Conservation (phyloP, 768 basidiomycete species). For the Lentinula guzmanii region DNA sequence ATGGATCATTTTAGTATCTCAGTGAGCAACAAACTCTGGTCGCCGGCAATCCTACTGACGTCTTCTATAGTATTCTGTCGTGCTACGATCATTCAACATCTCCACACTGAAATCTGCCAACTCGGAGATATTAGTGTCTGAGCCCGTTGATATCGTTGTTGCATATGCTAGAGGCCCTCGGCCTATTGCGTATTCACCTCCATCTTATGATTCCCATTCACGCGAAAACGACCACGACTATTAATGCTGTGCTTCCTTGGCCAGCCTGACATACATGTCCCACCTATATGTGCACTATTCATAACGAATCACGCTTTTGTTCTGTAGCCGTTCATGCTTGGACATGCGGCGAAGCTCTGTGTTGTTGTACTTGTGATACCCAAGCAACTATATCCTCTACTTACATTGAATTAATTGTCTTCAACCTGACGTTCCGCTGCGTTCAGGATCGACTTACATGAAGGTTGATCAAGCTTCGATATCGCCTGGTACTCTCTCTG, state of each 20-base stretch:
- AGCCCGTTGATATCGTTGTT: constrained; percentile 48
- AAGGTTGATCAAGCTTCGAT: too few relatives aligned
- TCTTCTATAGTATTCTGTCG: constrained; percentile 37
- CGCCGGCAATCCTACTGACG: neutral
- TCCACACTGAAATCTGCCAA: constrained; percentile 29
- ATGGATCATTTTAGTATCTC: constrained; percentile 48
- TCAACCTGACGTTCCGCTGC: too few relatives aligned
- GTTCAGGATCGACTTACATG: too few relatives aligned
- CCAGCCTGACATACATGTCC: neutral
- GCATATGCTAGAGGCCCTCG: constrained; percentile 45
- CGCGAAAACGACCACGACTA: neutral
- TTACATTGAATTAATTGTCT: neutral
- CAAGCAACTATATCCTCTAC: neutral
- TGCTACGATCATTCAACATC: constrained; percentile 38
- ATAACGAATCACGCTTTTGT: constrained; percentile 1
- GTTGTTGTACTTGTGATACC: neutral
- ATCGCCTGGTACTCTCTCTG: too few relatives aligned
- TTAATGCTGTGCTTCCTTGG: neutral
- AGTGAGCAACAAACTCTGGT: constrained; percentile 24
- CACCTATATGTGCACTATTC: neutral
- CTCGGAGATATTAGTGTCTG: constrained; percentile 32
- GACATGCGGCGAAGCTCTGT: neutral
- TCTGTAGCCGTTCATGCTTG: neutral
- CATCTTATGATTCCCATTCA: constrained; percentile 30
- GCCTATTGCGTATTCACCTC: constrained; percentile 43